phyloP scores from a whole-genome alignment of 805 yeast species.

The Teunomyces cretensis region DNA sequence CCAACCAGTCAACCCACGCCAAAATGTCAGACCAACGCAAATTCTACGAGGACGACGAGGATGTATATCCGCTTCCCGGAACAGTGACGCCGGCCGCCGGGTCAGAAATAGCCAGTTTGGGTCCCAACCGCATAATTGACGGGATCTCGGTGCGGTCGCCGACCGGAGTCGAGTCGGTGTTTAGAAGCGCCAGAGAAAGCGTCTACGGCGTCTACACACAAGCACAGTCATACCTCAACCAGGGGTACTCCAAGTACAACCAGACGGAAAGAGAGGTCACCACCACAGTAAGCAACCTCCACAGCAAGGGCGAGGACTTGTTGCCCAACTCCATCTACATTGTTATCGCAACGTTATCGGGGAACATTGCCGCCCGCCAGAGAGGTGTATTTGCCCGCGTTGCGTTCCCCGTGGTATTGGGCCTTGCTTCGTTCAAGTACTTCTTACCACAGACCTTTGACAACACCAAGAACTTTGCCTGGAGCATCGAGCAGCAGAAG shows the following conservation, averaged over 20 bases:
- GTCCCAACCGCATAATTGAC: constrained; percentile 48
- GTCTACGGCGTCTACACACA: constrained; percentile 30
- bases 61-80: constrained; percentile 51
- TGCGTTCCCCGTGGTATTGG: constrained; percentile 58
- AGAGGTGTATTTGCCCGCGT: constrained; percentile 56
- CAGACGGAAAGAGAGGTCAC: constrained; percentile 63
- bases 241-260: constrained; percentile 50
- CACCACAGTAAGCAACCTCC: constrained; percentile 61
- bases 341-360: constrained; percentile 66
- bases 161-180: constrained; percentile 44
- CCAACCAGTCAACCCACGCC: background rate
- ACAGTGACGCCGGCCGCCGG: constrained; percentile 45
- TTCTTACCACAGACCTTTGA: constrained; percentile 72
- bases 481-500: constrained; percentile 58
- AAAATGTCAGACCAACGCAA: constrained; percentile 29
- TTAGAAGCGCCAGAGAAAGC: constrained; percentile 49
- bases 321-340: constrained; percentile 72
- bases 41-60: constrained; percentile 52
- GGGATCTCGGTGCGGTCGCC: constrained; percentile 60
- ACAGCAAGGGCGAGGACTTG: constrained; percentile 63
- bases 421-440: constrained; percentile 61
- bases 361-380: constrained; percentile 71
- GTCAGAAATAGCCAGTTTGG: constrained; percentile 42
- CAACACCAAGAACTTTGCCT: constrained; percentile 57
- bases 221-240: constrained; percentile 38